Evolutionary conservation across 2,329 filamentous ascomycete genomes (phyloP), one percentile per base, ranked within the genome.

Genomic region (Talaromyces sp.): DNA sequence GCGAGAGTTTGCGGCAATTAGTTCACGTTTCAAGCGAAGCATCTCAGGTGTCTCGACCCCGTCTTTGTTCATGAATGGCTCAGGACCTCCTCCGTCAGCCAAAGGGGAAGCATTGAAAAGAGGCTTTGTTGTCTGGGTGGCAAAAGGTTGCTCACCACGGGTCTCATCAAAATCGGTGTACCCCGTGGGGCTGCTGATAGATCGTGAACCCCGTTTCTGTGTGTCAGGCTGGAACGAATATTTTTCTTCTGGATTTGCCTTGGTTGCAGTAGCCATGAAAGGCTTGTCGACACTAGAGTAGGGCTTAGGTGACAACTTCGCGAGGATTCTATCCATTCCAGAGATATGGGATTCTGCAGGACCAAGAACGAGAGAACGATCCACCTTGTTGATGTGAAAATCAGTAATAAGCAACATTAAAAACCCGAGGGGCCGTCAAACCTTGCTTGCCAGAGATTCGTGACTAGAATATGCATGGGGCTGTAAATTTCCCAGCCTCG

Each of bases 211-310:
- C 63, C 82, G 84, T 70, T 89, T 85, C 72, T 85, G 82, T 57
- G 80, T 80, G 56, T 88, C 32, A 11, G 44, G 28, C n/a, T 59
- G 75, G n/a, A 81, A 72, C 51, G 79, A 78, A 69, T 88, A 85
- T 69, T 92, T 88, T 72, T 92, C 87, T n/a, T 85, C 85, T 55
- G 93, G 81, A 71, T 88, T 89, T 60, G 88, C 85, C 65, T 92
- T 79, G 57, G 92, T 67, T 13, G 70, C 70, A 52, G 70, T 63
- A 32, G 68, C 67, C 13, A 61, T 58, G 28, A 62, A 56, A 39
- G 63, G 32, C 44, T 66, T 65, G 39, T 32, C 55, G 36, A 57
- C 59, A 51, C 65, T 62, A 17, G 62, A 52, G 28, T 68, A 67
- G 36, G 73, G 67, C 63, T 75, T 75, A 33, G 77, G 73, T 22